Percentiles rank a stretch among this genome's conserved stretches.
Conservation (phyloP, 352 stramenopile species). For the Globisporangium middletonii region DNA sequence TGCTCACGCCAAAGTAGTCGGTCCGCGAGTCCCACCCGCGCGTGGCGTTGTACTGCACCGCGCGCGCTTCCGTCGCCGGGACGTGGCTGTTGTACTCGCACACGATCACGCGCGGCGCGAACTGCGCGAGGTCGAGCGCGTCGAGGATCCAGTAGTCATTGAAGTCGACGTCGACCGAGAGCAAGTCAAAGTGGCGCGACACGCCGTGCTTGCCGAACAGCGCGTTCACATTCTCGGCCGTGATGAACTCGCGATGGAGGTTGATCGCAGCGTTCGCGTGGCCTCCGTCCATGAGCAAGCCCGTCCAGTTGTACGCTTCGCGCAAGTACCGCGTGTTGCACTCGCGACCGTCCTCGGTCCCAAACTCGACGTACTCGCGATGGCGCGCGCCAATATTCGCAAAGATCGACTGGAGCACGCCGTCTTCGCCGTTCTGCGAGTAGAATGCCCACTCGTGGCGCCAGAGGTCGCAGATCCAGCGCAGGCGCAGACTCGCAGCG, state of each 20-base stretch:
- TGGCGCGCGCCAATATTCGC: conserved; percentile 29
- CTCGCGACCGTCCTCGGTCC: conserved; percentile 41
- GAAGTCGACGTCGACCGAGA: conserved; percentile 73
- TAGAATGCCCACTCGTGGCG: conserved; percentile 55
- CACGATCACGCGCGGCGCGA: conserved; percentile 49
- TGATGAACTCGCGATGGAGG: conserved; percentile 53
- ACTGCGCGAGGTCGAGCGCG: conserved; percentile 34
- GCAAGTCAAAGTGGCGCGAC: conserved; percentile 40
- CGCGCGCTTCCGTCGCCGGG: conserved; percentile 28
- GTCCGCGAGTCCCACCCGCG: conserved; percentile 39
- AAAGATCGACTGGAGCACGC: conserved; percentile 56
- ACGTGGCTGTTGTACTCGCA: conserved; percentile 67
- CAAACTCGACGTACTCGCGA: conserved; percentile 61
- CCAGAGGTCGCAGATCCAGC: conserved; percentile 58
- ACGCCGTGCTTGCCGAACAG: conserved; percentile 46
- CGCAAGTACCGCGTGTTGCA: conserved; percentile 60
- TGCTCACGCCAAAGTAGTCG: conserved; percentile 54
- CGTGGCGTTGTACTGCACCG: conserved; percentile 37
- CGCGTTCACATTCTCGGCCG: conserved; percentile 51
- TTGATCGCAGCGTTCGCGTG: conserved; percentile 39
- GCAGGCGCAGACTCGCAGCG: conserved; percentile 1
- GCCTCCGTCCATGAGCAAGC: conserved; percentile 54
- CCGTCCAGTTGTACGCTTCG: conserved; percentile 41
- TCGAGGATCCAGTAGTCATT: conserved; percentile 70
- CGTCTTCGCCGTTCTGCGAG: conserved; percentile 73